A percentile compares a stretch with the other conserved stretches of the same genome.
Evolutionary conservation across 2,329 filamentous ascomycete species (phyloP).

Genomic region (Dryadomyces quercus-mongolicae): DNA sequence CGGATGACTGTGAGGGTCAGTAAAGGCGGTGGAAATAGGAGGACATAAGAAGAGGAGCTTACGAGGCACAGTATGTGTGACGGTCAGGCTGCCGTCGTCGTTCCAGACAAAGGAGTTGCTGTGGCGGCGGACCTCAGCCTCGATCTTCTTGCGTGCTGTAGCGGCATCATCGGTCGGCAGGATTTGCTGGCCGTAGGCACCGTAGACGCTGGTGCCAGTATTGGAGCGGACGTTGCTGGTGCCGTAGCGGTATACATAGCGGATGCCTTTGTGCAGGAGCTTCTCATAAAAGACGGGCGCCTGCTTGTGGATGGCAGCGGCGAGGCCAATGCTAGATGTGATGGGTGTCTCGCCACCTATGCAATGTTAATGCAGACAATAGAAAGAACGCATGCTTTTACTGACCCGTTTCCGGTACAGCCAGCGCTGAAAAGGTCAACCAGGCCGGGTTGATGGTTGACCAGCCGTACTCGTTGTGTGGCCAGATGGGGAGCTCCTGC

Average conservation of each 20-base stretch:
- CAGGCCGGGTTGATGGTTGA: conserved; percentile 16
- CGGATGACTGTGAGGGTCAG: background rate
- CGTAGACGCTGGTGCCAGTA: conserved; percentile 12
- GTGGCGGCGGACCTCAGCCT: conserved; percentile 12
- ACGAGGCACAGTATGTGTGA: conserved; percentile 15
- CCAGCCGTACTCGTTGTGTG: conserved; percentile 16
- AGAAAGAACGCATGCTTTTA: too few species aligned
- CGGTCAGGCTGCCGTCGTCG: conserved; percentile 14
- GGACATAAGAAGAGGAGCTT: background rate
- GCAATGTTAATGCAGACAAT: too few species aligned
- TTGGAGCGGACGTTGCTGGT: background rate
- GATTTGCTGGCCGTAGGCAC: conserved; percentile 14
- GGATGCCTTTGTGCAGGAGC: conserved; percentile 11
- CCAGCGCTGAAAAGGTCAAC: conserved; percentile 15
- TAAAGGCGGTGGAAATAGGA: too few species aligned
- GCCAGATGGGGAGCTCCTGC: conserved; percentile 14
- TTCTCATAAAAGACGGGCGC: conserved; percentile 14
- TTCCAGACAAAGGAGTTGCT: conserved; percentile 2
- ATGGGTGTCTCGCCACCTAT: conserved; percentile 13
- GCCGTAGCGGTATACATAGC: conserved; percentile 4
- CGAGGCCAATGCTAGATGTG: conserved; percentile 14
- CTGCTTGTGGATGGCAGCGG: conserved; percentile 8
- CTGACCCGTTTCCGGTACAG: conserved; percentile 4
- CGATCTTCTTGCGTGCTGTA: conserved; percentile 12
- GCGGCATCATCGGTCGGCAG: conserved; percentile 13